Percentiles rank a stretch among this genome's conserved stretches.
Evolutionary conservation across 108 stramenopile genomes (phyloP).

Genomic region (Cyclotella choctawhatcheeana): DNA sequence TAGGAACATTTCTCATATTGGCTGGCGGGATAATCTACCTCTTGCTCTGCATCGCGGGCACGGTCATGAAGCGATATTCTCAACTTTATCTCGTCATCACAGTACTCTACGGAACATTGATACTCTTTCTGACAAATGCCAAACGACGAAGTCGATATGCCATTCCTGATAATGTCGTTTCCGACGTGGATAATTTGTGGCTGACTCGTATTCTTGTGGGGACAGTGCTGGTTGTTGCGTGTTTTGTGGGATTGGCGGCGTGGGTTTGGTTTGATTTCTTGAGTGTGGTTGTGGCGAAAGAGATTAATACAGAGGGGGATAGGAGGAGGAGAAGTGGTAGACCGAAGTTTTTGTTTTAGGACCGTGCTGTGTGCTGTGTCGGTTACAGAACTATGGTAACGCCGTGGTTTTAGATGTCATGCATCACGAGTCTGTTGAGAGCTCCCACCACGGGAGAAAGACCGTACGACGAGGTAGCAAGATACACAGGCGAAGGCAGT

Average conservation of each 20-base stretch:
- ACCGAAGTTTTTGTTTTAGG: conserved; percentile 12
- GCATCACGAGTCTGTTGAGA: background rate
- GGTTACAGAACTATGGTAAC: background rate
- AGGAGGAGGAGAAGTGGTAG: conserved; percentile 4
- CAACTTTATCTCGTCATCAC: conserved; percentile 12
- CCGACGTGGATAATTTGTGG: conserved; percentile 40
- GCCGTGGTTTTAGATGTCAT: background rate
- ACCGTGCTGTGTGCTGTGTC: background rate
- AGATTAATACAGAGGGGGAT: conserved; percentile 24
- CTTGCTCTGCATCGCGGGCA: conserved; percentile 23
- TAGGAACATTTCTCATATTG: conserved; percentile 38
- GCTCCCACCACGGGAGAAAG: too few relatives aligned
- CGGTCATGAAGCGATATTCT: conserved; percentile 5
- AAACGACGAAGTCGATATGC: conserved; percentile 36
- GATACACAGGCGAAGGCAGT: too few relatives aligned
- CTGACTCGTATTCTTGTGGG: conserved; percentile 38
- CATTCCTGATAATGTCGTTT: conserved; percentile 27
- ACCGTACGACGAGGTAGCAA: too few relatives aligned
- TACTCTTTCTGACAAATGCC: conserved; percentile 28
- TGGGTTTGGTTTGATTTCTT: conserved; percentile 22
- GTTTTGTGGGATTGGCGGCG: conserved; percentile 14
- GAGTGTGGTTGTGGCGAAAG: conserved; percentile 21
- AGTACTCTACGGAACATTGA: conserved; percentile 16
- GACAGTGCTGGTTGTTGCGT: conserved; percentile 8
- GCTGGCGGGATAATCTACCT: conserved; percentile 19